These are phyloP conservation scores for Babesia ovis DNA, from an alignment of 169 alveolate species.

Conservation along the genomic window DNA sequence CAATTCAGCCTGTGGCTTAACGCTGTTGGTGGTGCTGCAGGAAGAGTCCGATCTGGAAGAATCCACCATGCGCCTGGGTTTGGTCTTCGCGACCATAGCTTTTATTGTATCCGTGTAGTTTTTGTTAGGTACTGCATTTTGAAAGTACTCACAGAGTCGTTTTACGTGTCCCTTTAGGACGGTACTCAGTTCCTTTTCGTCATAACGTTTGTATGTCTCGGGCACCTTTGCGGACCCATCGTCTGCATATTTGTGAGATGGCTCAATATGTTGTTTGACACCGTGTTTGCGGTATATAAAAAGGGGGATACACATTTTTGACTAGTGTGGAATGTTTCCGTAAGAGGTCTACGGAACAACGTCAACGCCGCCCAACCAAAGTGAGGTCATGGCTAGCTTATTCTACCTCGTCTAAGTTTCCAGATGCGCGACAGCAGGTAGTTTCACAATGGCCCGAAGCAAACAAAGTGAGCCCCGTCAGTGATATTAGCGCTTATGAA, in stretches of 20 bases:
- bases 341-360: too few species aligned
- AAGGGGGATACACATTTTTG: slow-evolving; percentile 7
- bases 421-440: too few species aligned
- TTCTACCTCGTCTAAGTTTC: too few species aligned
- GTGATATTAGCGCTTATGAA: too few species aligned
- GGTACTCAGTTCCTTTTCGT: slow-evolving; percentile 24
- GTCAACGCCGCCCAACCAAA: background rate
- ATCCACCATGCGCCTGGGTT: slow-evolving; percentile 1
- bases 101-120: slow-evolving; percentile 21
- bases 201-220: background rate
- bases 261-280: too few species aligned
- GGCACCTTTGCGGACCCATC: background rate
- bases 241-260: background rate
- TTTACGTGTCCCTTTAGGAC: slow-evolving; percentile 63
- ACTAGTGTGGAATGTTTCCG: background rate
- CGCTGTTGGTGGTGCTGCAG: slow-evolving; percentile 14
- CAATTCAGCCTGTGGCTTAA: background rate
- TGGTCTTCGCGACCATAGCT: slow-evolving; percentile 36
- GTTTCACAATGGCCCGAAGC: too few species aligned
- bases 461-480: too few species aligned
- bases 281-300: background rate
- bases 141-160: slow-evolving; percentile 59
- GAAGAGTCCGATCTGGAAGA: slow-evolving; percentile 12
- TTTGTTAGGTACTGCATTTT: slow-evolving; percentile 29
- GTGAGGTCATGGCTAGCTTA: background rate